phyloP scores from a whole-genome alignment of 805 yeast genomes.

The Metschnikowia gruessii region DNA sequence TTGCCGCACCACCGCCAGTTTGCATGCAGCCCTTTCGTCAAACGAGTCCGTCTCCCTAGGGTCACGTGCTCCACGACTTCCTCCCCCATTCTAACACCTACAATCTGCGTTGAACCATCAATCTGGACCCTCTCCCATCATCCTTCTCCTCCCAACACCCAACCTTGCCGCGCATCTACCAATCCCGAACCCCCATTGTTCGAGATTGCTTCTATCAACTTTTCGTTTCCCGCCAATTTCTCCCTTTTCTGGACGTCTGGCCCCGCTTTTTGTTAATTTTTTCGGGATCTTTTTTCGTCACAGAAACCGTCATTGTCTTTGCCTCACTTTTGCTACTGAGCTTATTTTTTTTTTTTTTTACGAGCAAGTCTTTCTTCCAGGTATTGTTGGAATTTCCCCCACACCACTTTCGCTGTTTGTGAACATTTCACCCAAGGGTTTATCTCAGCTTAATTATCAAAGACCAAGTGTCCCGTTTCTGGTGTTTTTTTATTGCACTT shows the following conservation, averaged over 20 bases:
- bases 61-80: conserved; percentile 7
- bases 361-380: background rate
- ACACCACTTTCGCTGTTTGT: conserved; percentile 7
- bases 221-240: conserved; percentile 1
- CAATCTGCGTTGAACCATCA: conserved; percentile 5
- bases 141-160: conserved; percentile 2
- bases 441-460: background rate
- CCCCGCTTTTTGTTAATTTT: background rate
- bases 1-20: conserved; percentile 1
- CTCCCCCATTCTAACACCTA: conserved; percentile 6
- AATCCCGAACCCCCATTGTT: background rate
- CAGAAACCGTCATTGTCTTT: conserved; percentile 1
- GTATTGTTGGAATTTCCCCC: background rate
- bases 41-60: background rate
- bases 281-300: background rate
- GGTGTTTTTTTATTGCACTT: background rate
- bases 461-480: background rate
- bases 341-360: background rate
- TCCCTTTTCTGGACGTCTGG: background rate
- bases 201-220: background rate
- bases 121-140: background rate
- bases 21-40: conserved; percentile 1
- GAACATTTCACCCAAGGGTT: background rate
- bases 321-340: conserved; percentile 7
- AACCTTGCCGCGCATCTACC: background rate